These are phyloP conservation scores for Schizothecium vesticola DNA, from an alignment of 495 filamentous ascomycete species.

Conservation along the genomic window DNA sequence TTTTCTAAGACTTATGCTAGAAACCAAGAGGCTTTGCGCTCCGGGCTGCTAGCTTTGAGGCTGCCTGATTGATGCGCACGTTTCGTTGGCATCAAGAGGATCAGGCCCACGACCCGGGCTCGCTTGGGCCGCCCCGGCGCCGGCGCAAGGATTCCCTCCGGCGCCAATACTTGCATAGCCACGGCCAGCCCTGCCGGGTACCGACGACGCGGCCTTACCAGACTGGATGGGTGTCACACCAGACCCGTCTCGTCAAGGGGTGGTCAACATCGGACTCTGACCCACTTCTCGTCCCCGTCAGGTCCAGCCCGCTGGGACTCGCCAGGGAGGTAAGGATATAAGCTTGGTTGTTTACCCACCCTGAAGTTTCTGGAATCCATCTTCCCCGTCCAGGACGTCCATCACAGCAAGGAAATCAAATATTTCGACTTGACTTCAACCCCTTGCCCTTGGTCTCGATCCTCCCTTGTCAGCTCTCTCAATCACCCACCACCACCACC, in stretches of 20 bases:
- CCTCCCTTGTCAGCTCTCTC: background rate
- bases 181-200: background rate
- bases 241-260: background rate
- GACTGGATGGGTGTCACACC: background rate
- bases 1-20: background rate
- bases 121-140: background rate
- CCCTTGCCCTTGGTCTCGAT: background rate
- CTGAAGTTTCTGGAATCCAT: background rate
- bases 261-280: background rate
- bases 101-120: background rate
- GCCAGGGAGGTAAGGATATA: background rate
- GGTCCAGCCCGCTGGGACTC: background rate
- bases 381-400: background rate
- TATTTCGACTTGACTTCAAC: background rate
- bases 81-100: background rate
- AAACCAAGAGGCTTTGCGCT: background rate
- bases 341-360: background rate
- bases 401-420: background rate
- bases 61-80: background rate
- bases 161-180: background rate
- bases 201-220: background rate
- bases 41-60: no score
- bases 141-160: background rate
- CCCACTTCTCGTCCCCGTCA: background rate
- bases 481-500: no score